Percentiles rank a stretch among this genome's conserved stretches.
Conservation (phyloP, 2,329 filamentous ascomycete species). For the Cladophialophora chaetospira region DNA sequence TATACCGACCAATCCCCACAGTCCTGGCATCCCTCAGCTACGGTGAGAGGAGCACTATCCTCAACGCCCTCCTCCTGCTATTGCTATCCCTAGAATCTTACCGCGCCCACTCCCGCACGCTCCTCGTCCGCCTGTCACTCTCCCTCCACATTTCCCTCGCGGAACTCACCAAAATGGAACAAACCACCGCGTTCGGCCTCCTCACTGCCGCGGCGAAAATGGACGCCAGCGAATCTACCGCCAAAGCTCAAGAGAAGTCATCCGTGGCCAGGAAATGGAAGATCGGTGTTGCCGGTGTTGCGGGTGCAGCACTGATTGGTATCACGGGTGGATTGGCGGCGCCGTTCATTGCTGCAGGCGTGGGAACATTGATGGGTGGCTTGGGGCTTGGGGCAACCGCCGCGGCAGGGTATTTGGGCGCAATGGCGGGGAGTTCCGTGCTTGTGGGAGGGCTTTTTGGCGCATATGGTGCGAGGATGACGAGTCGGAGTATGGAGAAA, state of each 20-base stretch:
- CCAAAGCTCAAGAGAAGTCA: constrained; percentile 68
- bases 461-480: constrained; percentile 74
- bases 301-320: constrained; percentile 75
- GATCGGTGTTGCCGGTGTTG: constrained; percentile 77
- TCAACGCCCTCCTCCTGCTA: constrained; percentile 68
- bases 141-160: constrained; percentile 65
- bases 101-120: constrained; percentile 66
- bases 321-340: constrained; percentile 73
- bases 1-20: constrained; percentile 63
- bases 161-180: constrained; percentile 66
- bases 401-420: constrained; percentile 51
- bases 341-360: constrained; percentile 69
- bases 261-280: constrained; percentile 65
- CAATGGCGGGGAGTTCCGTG: constrained; percentile 67
- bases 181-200: constrained; percentile 68
- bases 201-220: constrained; percentile 63
- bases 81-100: constrained; percentile 72
- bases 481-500: constrained; percentile 73
- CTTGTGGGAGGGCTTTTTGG: constrained; percentile 77
- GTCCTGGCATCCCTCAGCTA: constrained; percentile 57
- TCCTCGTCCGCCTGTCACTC: constrained; percentile 66
- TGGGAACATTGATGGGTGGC: constrained; percentile 72
- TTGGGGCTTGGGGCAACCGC: constrained; percentile 59
- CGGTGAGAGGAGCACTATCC: constrained; percentile 64
- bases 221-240: constrained; percentile 48